These are phyloP conservation scores for Phytophthora fragariae DNA, from an alignment of 352 stramenopile genomes.

Conservation along the genomic window DNA sequence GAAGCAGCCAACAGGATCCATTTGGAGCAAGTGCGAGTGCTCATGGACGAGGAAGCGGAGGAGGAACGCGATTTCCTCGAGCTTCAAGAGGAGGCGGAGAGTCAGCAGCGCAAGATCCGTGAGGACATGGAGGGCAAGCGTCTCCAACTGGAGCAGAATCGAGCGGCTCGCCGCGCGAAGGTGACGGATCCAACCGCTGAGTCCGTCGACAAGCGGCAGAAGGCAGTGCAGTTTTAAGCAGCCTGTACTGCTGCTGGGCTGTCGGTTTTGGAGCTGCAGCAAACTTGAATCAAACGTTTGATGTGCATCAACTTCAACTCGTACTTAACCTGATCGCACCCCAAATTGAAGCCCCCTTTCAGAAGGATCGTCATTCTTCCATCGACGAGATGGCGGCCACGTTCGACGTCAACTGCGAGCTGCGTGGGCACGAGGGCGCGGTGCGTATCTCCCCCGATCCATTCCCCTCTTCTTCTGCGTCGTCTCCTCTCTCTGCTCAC, in stretches of 20 bases:
- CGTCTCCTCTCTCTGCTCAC: conserved; percentile 11
- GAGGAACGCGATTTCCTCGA: not conserved
- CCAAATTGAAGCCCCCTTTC: not conserved
- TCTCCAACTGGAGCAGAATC: not conserved
- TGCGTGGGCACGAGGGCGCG: conserved; percentile 80
- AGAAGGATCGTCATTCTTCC: conserved; percentile 14
- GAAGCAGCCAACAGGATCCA: not conserved
- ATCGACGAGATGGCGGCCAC: conserved; percentile 21
- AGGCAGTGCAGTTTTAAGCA: too few relatives aligned
- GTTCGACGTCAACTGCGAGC: conserved; percentile 57
- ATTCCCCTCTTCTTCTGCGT: not conserved
- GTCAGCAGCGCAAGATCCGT: not conserved
- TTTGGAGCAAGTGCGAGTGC: not conserved
- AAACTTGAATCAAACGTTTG: too few relatives aligned
- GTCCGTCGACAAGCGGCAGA: too few relatives aligned
- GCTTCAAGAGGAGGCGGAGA: not conserved
- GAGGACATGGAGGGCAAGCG: not conserved
- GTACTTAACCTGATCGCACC: not conserved
- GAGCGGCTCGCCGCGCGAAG: not conserved
- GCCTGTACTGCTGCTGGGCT: too few relatives aligned
- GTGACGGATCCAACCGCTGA: too few relatives aligned
- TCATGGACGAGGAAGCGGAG: not conserved
- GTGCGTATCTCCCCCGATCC: conserved; percentile 41
- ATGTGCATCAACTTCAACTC: not conserved
- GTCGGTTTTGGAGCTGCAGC: too few relatives aligned